Evolutionary conservation across 169 alveolate genomes (phyloP).

Genomic region (Pseudocohnilembus persalinus): DNA sequence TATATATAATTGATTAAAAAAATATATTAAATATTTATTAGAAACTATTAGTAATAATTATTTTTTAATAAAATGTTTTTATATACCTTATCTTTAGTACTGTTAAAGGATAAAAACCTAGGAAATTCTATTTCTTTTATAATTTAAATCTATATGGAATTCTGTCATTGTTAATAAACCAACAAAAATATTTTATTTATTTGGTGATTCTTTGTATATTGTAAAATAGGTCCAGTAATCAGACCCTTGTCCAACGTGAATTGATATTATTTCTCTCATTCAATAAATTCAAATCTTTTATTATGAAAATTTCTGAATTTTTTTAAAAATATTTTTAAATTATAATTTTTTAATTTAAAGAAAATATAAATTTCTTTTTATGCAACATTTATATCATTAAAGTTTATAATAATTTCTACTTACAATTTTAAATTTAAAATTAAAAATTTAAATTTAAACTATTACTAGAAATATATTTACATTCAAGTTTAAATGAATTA

Average conservation of each 20-base stretch:
- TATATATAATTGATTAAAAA: too few relatives aligned
- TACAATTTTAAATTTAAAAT: too few relatives aligned
- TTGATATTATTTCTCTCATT: constrained; percentile 78
- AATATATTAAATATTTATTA: too few relatives aligned
- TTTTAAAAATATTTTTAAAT: too few relatives aligned
- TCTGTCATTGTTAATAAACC: background rate
- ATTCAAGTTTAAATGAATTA: too few relatives aligned
- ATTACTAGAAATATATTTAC: too few relatives aligned
- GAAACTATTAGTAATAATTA: too few relatives aligned
- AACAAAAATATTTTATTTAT: background rate
- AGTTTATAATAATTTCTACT: background rate
- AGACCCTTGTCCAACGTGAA: constrained; percentile 78
- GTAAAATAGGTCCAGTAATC: constrained; percentile 53
- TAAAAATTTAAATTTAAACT: too few relatives aligned
- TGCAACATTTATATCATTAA: background rate
- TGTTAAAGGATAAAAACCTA: background rate
- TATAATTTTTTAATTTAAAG: background rate
- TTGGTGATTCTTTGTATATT: background rate
- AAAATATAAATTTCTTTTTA: background rate
- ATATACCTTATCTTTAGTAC: background rate
- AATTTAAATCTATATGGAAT: background rate
- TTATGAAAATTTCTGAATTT: too few relatives aligned
- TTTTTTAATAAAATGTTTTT: too few relatives aligned
- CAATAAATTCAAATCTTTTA: too few relatives aligned
- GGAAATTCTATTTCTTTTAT: background rate